Percentiles rank a stretch among this genome's conserved stretches.
Conservation (phyloP, 2,329 filamentous ascomycete genomes). For the Penicillium glabrum region DNA sequence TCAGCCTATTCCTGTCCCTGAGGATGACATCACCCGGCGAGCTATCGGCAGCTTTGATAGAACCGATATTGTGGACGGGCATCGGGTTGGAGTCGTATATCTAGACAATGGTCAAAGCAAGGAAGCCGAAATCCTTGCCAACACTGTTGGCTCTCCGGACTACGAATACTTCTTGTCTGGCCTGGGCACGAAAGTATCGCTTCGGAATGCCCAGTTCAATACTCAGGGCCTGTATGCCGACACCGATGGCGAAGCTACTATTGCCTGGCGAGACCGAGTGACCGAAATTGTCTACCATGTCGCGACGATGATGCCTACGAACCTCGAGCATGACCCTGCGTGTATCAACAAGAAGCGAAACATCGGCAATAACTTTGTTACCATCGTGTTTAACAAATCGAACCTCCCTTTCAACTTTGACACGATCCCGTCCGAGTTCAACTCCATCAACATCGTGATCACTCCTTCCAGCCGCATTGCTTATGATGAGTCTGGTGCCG, state of each 20-base stretch:
- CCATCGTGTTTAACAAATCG: conserved; percentile 97
- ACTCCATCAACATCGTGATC: conserved; percentile 95
- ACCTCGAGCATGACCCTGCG: conserved; percentile 71
- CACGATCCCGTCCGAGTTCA: conserved; percentile 92
- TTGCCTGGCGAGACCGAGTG: conserved; percentile 92
- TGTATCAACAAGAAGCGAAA: conserved; percentile 88
- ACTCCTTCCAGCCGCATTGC: conserved; percentile 64
- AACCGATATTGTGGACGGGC: conserved; percentile 85
- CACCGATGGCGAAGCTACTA: conserved; percentile 81
- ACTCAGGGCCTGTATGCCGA: conserved; percentile 87
- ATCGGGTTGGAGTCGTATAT: conserved; percentile 94
- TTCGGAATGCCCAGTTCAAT: conserved; percentile 85
- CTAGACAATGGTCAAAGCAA: conserved; percentile 81
- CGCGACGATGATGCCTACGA: conserved; percentile 94
- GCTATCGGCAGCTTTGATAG: conserved; percentile 81
- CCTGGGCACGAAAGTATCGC: conserved; percentile 75
- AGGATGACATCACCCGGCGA: conserved; percentile 68
- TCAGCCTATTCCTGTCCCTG: conserved; percentile 75
- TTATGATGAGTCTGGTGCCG: conserved; percentile 36
- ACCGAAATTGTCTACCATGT: conserved; percentile 96
- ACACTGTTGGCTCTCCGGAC: conserved; percentile 80
- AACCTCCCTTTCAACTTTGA: conserved; percentile 86
- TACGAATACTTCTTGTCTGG: conserved; percentile 83
- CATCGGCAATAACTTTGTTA: conserved; percentile 96
- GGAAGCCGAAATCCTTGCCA: conserved; percentile 82